These are phyloP conservation scores for Phytopythium montanum DNA, from an alignment of 352 stramenopile genomes.

Conservation along the genomic window DNA sequence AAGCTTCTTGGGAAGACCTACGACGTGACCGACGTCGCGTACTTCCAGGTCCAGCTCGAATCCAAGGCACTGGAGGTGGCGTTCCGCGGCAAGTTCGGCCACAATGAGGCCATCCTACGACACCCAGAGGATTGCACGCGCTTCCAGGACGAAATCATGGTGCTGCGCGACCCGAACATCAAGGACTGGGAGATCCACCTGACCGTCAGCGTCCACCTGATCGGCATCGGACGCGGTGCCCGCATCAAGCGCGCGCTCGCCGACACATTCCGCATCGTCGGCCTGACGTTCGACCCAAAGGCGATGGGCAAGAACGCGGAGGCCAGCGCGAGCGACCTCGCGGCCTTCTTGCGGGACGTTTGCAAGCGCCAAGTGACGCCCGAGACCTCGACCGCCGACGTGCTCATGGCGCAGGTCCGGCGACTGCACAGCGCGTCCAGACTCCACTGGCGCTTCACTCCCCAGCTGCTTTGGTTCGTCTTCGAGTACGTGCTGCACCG, in stretches of 20 bases:
- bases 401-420: slow-evolving; percentile 43
- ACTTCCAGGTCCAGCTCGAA: slow-evolving; percentile 49
- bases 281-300: slow-evolving; percentile 50
- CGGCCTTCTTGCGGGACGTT: slow-evolving; percentile 54
- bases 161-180: slow-evolving; percentile 40
- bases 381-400: slow-evolving; percentile 23
- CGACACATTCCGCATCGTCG: slow-evolving; percentile 63
- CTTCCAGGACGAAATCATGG: slow-evolving; percentile 29
- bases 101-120: slow-evolving; percentile 22
- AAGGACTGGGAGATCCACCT: slow-evolving; percentile 30
- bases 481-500: slow-evolving; percentile 48
- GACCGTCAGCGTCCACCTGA: slow-evolving; percentile 34
- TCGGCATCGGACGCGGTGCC: slow-evolving; percentile 50
- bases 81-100: slow-evolving; percentile 40
- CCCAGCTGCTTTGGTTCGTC: slow-evolving; percentile 55
- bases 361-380: slow-evolving; percentile 40
- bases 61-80: slow-evolving; percentile 25
- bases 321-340: slow-evolving; percentile 15
- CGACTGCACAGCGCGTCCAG: slow-evolving; percentile 35
- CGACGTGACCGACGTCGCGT: slow-evolving; percentile 47
- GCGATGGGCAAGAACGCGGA: slow-evolving; percentile 28
- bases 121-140: slow-evolving; percentile 17
- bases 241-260: slow-evolving; percentile 45
- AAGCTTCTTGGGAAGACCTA: slow-evolving; percentile 54
- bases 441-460: slow-evolving; percentile 65